A percentile compares a stretch with the other conserved stretches of the same genome.
Conservation (phyloP, 352 stramenopile species). For the Thalassiosira ordinaria region DNA sequence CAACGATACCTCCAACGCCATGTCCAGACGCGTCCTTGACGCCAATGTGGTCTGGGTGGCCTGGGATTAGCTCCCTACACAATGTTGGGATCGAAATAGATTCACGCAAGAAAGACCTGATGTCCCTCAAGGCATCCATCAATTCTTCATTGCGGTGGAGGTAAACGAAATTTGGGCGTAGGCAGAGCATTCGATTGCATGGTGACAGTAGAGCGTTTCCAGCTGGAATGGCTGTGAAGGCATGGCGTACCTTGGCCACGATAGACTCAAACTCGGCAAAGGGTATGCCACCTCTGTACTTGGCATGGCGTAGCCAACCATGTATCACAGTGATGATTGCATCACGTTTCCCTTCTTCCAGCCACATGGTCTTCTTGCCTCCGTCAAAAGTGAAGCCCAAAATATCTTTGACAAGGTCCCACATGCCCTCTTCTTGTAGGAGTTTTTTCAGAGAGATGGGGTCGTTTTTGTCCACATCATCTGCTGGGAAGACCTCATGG, state of each 20-base stretch:
- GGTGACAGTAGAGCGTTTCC: neutral
- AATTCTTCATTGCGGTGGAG: neutral
- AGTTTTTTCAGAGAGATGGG: constrained; percentile 7
- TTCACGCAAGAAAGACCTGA: neutral
- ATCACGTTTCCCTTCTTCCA: constrained; percentile 1
- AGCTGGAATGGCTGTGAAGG: neutral
- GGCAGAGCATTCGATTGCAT: constrained; percentile 3
- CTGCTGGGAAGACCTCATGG: constrained; percentile 16
- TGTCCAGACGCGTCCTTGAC: constrained; percentile 26
- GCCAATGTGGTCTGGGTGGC: constrained; percentile 17
- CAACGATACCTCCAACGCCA: constrained; percentile 27
- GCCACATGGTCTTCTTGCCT: constrained; percentile 6
- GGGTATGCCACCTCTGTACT: neutral
- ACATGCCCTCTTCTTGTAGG: constrained; percentile 2
- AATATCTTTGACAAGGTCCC: constrained; percentile 1
- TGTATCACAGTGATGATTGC: neutral
- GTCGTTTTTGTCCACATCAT: constrained; percentile 5
- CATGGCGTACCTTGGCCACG: constrained; percentile 6
- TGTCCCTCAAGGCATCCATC: neutral
- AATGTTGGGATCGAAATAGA: neutral
- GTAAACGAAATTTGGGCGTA: neutral
- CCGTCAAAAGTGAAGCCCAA: constrained; percentile 12
- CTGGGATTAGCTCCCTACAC: neutral
- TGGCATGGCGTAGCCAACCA: neutral
- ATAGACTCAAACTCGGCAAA: constrained; percentile 11